phyloP scores from a whole-genome alignment of 2,329 filamentous ascomycete genomes.

The Calonectria montana region DNA sequence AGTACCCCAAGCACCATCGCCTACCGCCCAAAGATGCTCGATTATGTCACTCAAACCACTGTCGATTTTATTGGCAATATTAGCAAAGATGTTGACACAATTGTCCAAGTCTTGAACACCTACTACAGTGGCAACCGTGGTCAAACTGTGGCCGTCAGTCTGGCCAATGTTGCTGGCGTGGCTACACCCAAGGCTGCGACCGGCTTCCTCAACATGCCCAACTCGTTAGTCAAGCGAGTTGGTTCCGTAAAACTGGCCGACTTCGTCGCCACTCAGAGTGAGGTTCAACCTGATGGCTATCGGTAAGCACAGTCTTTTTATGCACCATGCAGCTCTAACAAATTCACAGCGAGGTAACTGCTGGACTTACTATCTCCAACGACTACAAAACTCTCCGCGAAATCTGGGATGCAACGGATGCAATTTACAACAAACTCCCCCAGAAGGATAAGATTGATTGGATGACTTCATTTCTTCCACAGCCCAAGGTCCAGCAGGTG shows the following conservation, averaged over 20 bases:
- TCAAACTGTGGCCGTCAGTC: background rate
- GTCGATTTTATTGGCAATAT: background rate
- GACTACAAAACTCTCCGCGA: background rate
- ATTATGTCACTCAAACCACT: background rate
- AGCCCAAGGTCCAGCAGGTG: background rate
- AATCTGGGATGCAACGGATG: background rate
- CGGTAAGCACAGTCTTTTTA: background rate
- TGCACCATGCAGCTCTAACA: background rate
- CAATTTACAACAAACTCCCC: background rate
- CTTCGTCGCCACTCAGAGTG: background rate
- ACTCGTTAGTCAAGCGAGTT: background rate
- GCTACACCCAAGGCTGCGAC: background rate
- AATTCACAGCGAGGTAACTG: background rate
- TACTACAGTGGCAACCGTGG: background rate
- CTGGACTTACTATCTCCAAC: background rate
- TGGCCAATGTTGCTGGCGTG: background rate
- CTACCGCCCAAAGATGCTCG: background rate
- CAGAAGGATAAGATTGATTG: background rate
- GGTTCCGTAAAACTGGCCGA: background rate
- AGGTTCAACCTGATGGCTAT: background rate
- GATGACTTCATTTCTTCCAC: background rate
- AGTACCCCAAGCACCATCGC: background rate
- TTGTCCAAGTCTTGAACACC: background rate
- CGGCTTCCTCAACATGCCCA: background rate
- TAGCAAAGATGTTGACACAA: background rate